Evolutionary conservation across 177 flowering plant genomes (phyloP), one percentile per base, ranked within the genome.

Genomic region (Telopea speciosissima): DNA sequence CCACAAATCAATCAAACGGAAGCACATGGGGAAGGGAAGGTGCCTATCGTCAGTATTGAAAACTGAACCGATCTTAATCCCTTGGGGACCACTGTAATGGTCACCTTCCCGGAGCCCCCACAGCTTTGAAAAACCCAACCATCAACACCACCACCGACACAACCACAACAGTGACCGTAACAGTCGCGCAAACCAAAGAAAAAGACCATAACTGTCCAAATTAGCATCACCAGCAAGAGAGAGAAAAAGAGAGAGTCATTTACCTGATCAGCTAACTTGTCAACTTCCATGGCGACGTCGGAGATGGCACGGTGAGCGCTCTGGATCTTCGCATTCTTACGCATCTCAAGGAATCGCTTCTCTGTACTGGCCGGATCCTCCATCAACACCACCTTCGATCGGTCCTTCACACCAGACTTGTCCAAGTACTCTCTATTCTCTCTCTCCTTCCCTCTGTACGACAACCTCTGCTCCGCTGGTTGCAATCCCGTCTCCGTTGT

Each of bases 211-310:
- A 36, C 40, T 5, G 40, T 36, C 9, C 40, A 5, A 56, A 11
- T 8, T 49, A 3, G 54, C 54, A 12, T 49, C 54, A 16, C 54
- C 40, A 5, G 40, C 0, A 4, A 36, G 40, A 36, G 9, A 8
- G 40, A 36, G 8, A 36, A 6, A 36, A 6, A 36, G 40, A 36
- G 9, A 36, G 40, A 36, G 40, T 11, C 19, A 58, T n/a, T 21
- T 3, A 87, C 95, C 89, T 90, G 92, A 3, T 82, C 88, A 23
- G 80, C 86, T 21, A 90, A 80, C 70, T 76, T 79, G 75, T 90
- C 89, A 14, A 90, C 74, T 68, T 88, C 90, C 73, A 77, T 31
- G 26, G 86, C 73, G 24, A 87, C 80, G 78, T 81, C 80, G 19
- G 82, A 76, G 56, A 90, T 77, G 68, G 87, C 82, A 40, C 85